phyloP scores from a whole-genome alignment of 2,329 filamentous ascomycete genomes.

The Scytalidium lignicola region DNA sequence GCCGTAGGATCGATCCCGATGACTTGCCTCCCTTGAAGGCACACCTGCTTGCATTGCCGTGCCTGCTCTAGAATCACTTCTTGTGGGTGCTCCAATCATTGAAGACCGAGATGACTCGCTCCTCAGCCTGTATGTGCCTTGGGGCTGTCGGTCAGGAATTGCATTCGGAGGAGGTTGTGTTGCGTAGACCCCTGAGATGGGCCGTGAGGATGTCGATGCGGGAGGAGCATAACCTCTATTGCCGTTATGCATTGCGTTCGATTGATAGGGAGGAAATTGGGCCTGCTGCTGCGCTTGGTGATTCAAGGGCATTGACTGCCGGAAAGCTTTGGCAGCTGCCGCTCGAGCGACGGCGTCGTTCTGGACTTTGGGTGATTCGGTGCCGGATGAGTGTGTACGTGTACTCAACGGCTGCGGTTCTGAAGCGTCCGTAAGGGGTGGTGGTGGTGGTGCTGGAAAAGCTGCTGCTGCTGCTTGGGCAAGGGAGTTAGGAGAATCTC shows the following conservation, averaged over 20 bases:
- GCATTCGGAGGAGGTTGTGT: conserved; percentile 33
- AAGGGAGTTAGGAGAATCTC: conserved; percentile 6
- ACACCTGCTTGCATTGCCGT: conserved; percentile 54
- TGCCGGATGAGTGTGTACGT: conserved; percentile 23
- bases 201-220: conserved; percentile 29
- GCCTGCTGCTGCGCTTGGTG: conserved; percentile 38
- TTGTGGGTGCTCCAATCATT: conserved; percentile 45
- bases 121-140: conserved; percentile 47
- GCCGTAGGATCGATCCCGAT: conserved; percentile 64
- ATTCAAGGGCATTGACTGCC: conserved; percentile 37
- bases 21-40: conserved; percentile 63
- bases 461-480: conserved; percentile 17
- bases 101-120: conserved; percentile 56
- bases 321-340: conserved; percentile 29
- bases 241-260: conserved; percentile 34
- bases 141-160: conserved; percentile 30
- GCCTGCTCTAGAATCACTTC: conserved; percentile 59
- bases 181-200: conserved; percentile 42
- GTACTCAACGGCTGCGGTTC: conserved; percentile 13
- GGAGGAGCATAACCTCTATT: conserved; percentile 31
- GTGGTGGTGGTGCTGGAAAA: conserved; percentile 9
- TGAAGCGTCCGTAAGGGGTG: conserved; percentile 12
- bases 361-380: conserved; percentile 21
- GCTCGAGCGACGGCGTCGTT: conserved; percentile 21
- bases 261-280: conserved; percentile 36